Base-by-base conservation (phyloP, 139 green algal species). In the Chlamydomonas eustigma region DNA sequence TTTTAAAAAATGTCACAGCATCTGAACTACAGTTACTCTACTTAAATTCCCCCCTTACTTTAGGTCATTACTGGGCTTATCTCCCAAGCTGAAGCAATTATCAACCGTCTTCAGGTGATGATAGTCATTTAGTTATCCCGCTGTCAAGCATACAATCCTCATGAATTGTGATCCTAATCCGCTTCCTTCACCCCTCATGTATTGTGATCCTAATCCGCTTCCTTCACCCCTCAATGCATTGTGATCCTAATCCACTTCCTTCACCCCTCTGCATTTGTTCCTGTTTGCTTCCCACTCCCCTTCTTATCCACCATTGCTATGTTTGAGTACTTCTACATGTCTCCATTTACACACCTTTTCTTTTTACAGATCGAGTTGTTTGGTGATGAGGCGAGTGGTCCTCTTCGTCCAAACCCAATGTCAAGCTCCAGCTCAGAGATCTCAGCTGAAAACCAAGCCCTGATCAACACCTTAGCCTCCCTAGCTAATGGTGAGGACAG, bases 401-500 rank as follows among this genome's bases (percentile, higher is more conserved):
- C 44, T 28, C 44, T 58, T 58, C 12, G 44, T 18, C n/a, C n/a
- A n/a, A 12, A 58, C 44, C 44, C 44, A 28, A 58, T 58, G 44
- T 58, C 44, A 28, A 58, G 44, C 44, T 58, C 44, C 12, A 58
- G 44, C 44, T 58, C 44, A 58, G 44, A 58, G 52, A 22, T 22
- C 52, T 31, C 52, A 28, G 52, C 52, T 31, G 52, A 22, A 68
- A 68, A 31, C 6, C 52, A 68, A 28, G 52, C 34, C n/a, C 52
- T 68, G 6, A 22, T 68, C 6, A 28, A 68, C 52, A 28, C 52
- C 4, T 28, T 68, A 28, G 52, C 18, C 18, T 37, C 8, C 4
- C 52, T 68, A 28, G 22, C 8, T 6, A 68, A 68, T 31, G 52
- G 22, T 31, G 52, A 68, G 52, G 52, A 68, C 52, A 68, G 52